Percentiles rank a stretch among this genome's conserved stretches.
Conservation (phyloP, 2,329 filamentous ascomycete genomes). For the Colletotrichum destructivum region DNA sequence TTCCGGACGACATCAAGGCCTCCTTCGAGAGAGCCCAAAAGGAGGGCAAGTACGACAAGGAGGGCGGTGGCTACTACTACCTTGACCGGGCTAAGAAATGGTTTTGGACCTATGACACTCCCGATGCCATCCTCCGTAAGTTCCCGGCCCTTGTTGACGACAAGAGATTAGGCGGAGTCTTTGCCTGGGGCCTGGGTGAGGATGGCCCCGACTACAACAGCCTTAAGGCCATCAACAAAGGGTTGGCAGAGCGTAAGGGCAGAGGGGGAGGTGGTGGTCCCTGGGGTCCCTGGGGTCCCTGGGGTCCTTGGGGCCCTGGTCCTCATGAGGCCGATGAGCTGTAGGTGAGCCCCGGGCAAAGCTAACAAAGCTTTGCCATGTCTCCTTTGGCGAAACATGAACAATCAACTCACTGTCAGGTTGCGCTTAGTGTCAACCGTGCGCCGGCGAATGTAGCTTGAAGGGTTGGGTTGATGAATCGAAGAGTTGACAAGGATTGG, state of each 20-base stretch:
- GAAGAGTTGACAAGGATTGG: neutral
- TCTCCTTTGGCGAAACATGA: slow-evolving; percentile 4
- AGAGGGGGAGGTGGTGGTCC: neutral
- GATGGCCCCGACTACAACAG: slow-evolving; percentile 66
- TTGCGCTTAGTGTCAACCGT: slow-evolving; percentile 31
- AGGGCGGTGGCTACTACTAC: slow-evolving; percentile 76
- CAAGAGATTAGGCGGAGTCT: slow-evolving; percentile 76
- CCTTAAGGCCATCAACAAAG: slow-evolving; percentile 52
- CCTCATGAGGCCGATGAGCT: slow-evolving; percentile 35
- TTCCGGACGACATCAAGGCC: slow-evolving; percentile 65
- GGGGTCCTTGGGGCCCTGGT: slow-evolving; percentile 27
- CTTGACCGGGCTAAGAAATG: slow-evolving; percentile 71
- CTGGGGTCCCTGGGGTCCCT: neutral
- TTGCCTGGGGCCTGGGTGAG: slow-evolving; percentile 83
- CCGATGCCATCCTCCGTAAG: slow-evolving; percentile 72
- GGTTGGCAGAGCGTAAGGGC: slow-evolving; percentile 41
- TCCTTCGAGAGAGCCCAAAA: slow-evolving; percentile 72
- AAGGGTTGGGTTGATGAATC: neutral
- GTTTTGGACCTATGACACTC: slow-evolving; percentile 84
- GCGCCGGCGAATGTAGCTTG: slow-evolving; percentile 13
- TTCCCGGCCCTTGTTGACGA: slow-evolving; percentile 71
- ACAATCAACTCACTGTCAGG: slow-evolving; percentile 32
- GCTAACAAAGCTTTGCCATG: slow-evolving; percentile 13
- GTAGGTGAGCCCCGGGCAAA: slow-evolving; percentile 38
- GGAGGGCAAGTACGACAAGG: slow-evolving; percentile 69